A percentile compares a stretch with the other conserved stretches of the same genome.
Conservation (phyloP, 805 yeast species). For the Yarrowia keelungensis region DNA sequence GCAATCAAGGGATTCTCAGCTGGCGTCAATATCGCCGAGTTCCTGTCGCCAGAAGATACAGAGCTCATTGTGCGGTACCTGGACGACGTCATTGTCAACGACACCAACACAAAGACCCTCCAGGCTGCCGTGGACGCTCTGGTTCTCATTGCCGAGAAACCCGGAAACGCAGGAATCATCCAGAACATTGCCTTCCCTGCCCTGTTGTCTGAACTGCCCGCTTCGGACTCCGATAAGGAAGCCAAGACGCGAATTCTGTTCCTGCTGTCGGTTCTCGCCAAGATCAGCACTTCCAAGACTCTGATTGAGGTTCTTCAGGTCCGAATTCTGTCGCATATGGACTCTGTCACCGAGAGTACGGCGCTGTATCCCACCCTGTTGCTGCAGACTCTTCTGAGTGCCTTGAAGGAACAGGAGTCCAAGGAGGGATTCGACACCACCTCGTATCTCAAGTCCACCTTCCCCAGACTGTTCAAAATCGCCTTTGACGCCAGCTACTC, state of each 20-base stretch:
- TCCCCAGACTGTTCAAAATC: constrained; percentile 14
- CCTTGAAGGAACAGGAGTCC: constrained; percentile 43
- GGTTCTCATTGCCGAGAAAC: constrained; percentile 53
- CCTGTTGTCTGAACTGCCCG: constrained; percentile 60
- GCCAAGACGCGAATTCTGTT: constrained; percentile 21
- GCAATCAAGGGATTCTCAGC: constrained; percentile 70
- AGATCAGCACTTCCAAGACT: constrained; percentile 40
- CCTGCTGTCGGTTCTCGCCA: constrained; percentile 25
- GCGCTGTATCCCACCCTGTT: constrained; percentile 44
- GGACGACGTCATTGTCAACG: constrained; percentile 63
- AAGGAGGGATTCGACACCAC: constrained; percentile 37
- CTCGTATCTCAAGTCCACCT: constrained; percentile 24
- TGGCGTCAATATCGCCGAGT: constrained; percentile 57
- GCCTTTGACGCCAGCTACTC: constrained; percentile 19
- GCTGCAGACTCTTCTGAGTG: constrained; percentile 46
- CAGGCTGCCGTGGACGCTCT: constrained; percentile 64
- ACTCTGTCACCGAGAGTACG: constrained; percentile 41
- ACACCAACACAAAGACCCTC: constrained; percentile 59
- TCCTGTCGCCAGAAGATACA: constrained; percentile 62
- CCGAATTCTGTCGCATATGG: constrained; percentile 51
- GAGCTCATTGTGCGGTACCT: constrained; percentile 69
- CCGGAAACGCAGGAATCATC: constrained; percentile 52
- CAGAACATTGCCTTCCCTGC: constrained; percentile 61
- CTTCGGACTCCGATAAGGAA: constrained; percentile 44
- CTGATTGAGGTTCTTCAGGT: constrained; percentile 53